Percentiles rank a stretch among this genome's conserved stretches.
phyloP scores from a whole-genome alignment of 2,329 filamentous ascomycete genomes.

The Aspergillus nomiae region DNA sequence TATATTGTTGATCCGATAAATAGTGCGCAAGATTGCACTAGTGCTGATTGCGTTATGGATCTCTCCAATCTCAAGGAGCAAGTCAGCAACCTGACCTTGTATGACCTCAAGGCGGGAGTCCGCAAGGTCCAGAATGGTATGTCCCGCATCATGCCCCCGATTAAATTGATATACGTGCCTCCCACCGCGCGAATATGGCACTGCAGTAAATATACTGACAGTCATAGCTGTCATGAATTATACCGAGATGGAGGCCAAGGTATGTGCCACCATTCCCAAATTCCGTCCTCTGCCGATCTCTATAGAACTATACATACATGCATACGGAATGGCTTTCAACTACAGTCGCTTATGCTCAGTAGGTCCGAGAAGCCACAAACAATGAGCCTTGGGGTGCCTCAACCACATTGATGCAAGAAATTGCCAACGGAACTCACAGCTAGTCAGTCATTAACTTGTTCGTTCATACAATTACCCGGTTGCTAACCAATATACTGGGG shows the following conservation, averaged over 20 bases:
- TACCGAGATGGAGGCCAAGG: constrained; percentile 84
- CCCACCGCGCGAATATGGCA: not conserved
- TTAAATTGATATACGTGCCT: not conserved
- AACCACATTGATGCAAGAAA: constrained; percentile 90
- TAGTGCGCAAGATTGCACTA: constrained; percentile 12
- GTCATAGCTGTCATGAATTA: constrained; percentile 90
- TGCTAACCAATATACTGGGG: constrained; percentile 16
- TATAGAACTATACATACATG: not conserved
- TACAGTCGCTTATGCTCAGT: constrained; percentile 24
- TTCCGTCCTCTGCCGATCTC: constrained; percentile 11
- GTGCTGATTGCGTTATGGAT: constrained; percentile 65
- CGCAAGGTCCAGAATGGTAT: constrained; percentile 96
- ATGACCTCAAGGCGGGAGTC: constrained; percentile 92
- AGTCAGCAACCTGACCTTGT: constrained; percentile 88
- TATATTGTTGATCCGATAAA: constrained; percentile 12
- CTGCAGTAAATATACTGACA: constrained; percentile 9
- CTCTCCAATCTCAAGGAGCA: constrained; percentile 80
- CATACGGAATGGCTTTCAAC: not conserved
- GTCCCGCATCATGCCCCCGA: constrained; percentile 22
- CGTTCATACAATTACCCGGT: constrained; percentile 6
- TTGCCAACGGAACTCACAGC: constrained; percentile 95
- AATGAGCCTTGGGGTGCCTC: constrained; percentile 96
- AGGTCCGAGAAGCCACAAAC: constrained; percentile 97
- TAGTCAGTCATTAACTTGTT: constrained; percentile 66
- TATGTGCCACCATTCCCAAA: constrained; percentile 27